These are phyloP conservation scores for Stephania cephalantha DNA, from an alignment of 164 flowering plant species.

Conservation along the genomic window DNA sequence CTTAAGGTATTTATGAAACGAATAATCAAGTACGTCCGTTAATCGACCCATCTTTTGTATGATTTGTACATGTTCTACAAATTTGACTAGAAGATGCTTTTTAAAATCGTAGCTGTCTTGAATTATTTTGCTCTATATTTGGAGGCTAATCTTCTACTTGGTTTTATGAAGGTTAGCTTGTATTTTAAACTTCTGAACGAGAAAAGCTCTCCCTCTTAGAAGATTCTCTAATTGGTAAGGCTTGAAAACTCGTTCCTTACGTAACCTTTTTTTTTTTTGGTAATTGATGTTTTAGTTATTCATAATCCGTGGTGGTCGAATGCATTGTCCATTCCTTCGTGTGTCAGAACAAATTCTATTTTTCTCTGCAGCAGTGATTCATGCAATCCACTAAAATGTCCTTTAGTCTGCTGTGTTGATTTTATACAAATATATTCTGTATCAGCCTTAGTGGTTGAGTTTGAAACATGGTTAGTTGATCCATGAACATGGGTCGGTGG, in stretches of 20 bases:
- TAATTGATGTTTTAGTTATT: too few relatives aligned
- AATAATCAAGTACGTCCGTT: slow-evolving; percentile 5
- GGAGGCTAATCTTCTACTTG: not conserved
- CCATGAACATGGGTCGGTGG: slow-evolving; percentile 1
- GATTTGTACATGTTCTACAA: not conserved
- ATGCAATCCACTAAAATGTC: slow-evolving; percentile 1
- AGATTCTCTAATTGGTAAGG: not conserved
- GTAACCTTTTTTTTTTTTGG: not conserved
- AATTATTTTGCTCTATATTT: not conserved
- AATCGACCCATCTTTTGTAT: not conserved
- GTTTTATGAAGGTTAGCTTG: not conserved
- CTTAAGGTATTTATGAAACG: not conserved
- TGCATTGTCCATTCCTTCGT: not conserved
- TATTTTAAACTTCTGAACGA: not conserved
- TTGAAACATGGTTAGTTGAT: not conserved
- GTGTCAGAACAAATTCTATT: not conserved
- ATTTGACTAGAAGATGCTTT: not conserved
- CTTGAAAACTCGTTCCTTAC: not conserved
- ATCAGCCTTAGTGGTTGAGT: not conserved
- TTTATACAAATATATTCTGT: not conserved
- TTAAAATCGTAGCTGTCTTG: not conserved
- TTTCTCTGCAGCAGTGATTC: not conserved
- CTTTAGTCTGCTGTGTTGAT: not conserved
- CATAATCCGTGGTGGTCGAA: not conserved
- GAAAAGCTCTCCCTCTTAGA: not conserved